Percentiles rank a stretch among this genome's conserved stretches.
Conservation (phyloP, 176 grass and related monocot genomes). For the Triticum turgidum region DNA sequence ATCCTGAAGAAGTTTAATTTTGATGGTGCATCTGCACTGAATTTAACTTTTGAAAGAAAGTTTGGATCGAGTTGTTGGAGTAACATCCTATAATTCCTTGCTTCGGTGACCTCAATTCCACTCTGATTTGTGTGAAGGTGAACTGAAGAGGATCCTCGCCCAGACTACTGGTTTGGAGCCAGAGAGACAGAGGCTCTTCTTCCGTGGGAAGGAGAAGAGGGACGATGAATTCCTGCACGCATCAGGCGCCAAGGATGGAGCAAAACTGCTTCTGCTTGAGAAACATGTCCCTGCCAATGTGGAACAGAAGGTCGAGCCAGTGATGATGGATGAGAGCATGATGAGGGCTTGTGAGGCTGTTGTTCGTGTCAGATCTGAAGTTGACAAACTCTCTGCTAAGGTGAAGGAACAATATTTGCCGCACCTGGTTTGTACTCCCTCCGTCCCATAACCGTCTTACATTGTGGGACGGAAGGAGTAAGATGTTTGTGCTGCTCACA, state of each 20-base stretch:
- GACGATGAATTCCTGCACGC: slow-evolving; percentile 65
- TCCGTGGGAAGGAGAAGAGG: slow-evolving; percentile 82
- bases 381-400: slow-evolving; percentile 73
- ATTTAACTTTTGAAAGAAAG: not conserved
- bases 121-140: slow-evolving; percentile 50
- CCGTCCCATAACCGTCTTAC: too few species aligned
- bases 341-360: slow-evolving; percentile 68
- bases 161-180: slow-evolving; percentile 62
- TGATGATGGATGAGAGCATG: slow-evolving; percentile 60
- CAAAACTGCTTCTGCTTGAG: slow-evolving; percentile 80
- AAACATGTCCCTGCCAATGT: slow-evolving; percentile 47
- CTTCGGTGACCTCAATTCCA: slow-evolving; percentile 4
- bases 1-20: not conserved
- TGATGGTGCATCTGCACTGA: not conserved
- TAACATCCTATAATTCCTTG: not conserved
- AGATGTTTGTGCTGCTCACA: not conserved
- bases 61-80: not conserved
- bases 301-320: slow-evolving; percentile 51
- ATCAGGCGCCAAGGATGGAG: slow-evolving; percentile 71
- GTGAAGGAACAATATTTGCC: slow-evolving; percentile 35
- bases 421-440: not conserved
- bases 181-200: slow-evolving; percentile 75
- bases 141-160: slow-evolving; percentile 69
- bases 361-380: slow-evolving; percentile 63
- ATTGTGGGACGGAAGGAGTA: not conserved